Evolutionary conservation across 352 stramenopile genomes (phyloP), one percentile per base, ranked within the genome.

Genomic region (Detonula confervacea): DNA sequence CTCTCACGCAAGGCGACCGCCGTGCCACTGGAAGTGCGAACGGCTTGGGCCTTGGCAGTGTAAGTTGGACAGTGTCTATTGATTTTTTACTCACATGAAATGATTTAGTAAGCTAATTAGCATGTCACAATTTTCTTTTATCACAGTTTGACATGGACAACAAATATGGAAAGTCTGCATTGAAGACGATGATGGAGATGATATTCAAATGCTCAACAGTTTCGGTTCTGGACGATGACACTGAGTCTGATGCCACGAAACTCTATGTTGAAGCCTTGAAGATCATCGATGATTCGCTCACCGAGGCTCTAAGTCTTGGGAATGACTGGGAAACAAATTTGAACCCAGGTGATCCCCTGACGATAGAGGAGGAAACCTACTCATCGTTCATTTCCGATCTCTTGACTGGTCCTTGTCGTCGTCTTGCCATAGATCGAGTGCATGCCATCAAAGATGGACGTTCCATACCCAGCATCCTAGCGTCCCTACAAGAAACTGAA

Each of bases 1-100:
- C 92, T 25, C 80, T 96, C 14, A 95, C 92, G 0, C 90, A 95
- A 65, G 92, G 92, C 47, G 92, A 96, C 51, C 71, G 92, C 9
- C 63, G 91, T 16, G 91, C 92, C 1, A 88, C 86, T 39, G 80
- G 73, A 4, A 49, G 24, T 7, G 59, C 73, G 30, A 80, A 77
- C 42, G 39, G 20, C 27, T 62, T 87, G 29, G 80, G 80, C 12
- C 61, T 87, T 37, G 68, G 62, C 30, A 56, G 44, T 9, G 39
- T 49, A 49, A 49, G 39, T 16, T n/a, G 18, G 4, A 49, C 39
- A 49, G 4, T 16, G 39, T 16, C 35, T 42, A 12, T 42, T 42
- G 33, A 42, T 42, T 42, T 12, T 42, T 42, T 42, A 12, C 11
- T 42, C 12, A 42, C 12, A 12, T 42, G 5, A 12, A 42, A 42